These are phyloP conservation scores for Protomyces gravidus DNA, from an alignment of 1,139 yeast species.

Conservation along the genomic window DNA sequence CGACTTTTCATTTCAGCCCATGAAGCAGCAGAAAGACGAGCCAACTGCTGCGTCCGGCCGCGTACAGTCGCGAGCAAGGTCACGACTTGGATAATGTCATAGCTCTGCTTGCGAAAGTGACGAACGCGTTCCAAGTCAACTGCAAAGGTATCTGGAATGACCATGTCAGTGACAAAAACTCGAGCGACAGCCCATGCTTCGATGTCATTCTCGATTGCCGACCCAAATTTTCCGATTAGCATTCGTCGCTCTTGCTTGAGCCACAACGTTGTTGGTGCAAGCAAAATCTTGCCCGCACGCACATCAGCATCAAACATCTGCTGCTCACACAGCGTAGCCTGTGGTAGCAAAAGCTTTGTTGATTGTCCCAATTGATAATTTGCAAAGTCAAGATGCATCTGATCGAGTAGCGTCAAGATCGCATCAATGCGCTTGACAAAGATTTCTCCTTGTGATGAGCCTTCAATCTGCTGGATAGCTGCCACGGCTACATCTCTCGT, in stretches of 20 bases:
- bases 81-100: neutral
- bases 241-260: neutral
- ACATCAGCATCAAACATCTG: slow-evolving; percentile 36
- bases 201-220: neutral
- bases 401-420: slow-evolving; percentile 24
- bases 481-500: slow-evolving; percentile 26
- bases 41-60: no score
- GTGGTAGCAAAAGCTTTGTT: slow-evolving; percentile 5
- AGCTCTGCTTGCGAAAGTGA: neutral
- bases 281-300: neutral
- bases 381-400: slow-evolving; percentile 26
- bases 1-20: slow-evolving; percentile 11
- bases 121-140: slow-evolving; percentile 12
- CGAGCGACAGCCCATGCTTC: slow-evolving; percentile 1
- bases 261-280: slow-evolving; percentile 3
- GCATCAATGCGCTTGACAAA: slow-evolving; percentile 15
- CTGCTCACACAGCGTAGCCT: slow-evolving; percentile 29
- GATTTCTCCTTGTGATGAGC: neutral
- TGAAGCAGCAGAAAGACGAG: neutral
- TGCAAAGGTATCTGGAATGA: slow-evolving; percentile 9
- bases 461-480: slow-evolving; percentile 6
- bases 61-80: slow-evolving; percentile 6
- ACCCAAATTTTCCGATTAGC: neutral
- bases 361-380: slow-evolving; percentile 26
- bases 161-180: neutral